Percentiles rank a stretch among this genome's conserved stretches.
Evolutionary conservation across 441 rosid genomes (phyloP).

Genomic region (Macaranga tanarius): DNA sequence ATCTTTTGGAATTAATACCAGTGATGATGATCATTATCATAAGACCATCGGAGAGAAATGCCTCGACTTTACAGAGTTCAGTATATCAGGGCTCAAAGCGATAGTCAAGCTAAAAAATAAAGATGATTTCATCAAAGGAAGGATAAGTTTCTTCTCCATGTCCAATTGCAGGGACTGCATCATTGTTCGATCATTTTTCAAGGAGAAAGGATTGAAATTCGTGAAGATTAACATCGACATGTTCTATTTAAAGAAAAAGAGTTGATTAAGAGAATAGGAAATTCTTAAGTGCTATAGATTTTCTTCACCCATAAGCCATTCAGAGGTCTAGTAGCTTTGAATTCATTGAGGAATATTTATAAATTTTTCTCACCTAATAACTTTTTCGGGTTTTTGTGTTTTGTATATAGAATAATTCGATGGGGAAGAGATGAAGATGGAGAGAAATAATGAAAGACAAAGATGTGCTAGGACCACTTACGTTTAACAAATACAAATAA

Average conservation of each 20-base stretch:
- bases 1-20: slow-evolving; percentile 28
- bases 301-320: slow-evolving; percentile 77
- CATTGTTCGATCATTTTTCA: slow-evolving; percentile 63
- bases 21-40: not conserved
- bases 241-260: slow-evolving; percentile 58
- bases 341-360: slow-evolving; percentile 70
- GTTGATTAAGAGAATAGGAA: slow-evolving; percentile 59
- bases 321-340: slow-evolving; percentile 80
- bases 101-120: slow-evolving; percentile 50
- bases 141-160: slow-evolving; percentile 63
- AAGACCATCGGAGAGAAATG: not conserved
- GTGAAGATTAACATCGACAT: slow-evolving; percentile 87
- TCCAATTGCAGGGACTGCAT: slow-evolving; percentile 80
- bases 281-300: slow-evolving; percentile 67
- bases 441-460: too few relatives aligned
- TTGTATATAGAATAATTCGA: too few relatives aligned
- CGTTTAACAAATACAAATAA: too few relatives aligned
- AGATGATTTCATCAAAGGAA: slow-evolving; percentile 40
- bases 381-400: too few relatives aligned
- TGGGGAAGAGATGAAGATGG: too few relatives aligned
- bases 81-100: slow-evolving; percentile 72
- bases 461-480: too few relatives aligned
- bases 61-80: slow-evolving; percentile 55
- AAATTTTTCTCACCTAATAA: too few relatives aligned
- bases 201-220: slow-evolving; percentile 51